Percentiles rank a stretch among this genome's conserved stretches.
phyloP scores from a whole-genome alignment of 495 filamentous ascomycete genomes.

The Neohortaea acidophila region DNA sequence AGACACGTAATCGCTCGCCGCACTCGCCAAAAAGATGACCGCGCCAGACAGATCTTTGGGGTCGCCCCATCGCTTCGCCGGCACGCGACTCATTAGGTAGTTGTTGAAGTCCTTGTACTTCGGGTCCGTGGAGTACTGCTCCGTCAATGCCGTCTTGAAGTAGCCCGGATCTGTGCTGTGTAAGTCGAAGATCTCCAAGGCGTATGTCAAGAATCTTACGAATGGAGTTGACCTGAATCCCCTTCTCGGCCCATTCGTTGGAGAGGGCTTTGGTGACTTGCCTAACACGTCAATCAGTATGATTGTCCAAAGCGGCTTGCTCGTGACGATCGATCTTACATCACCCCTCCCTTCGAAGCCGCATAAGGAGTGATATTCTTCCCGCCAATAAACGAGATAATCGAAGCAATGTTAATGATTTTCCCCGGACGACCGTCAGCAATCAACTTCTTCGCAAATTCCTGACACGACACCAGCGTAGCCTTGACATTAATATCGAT shows the following conservation, averaged over 20 bases:
- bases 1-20: slow-evolving; percentile 16
- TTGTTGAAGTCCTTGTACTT: slow-evolving; percentile 17
- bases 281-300: no score
- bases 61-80: slow-evolving; percentile 18
- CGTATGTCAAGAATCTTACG: slow-evolving; percentile 8
- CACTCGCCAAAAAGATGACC: slow-evolving; percentile 16
- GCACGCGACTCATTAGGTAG: slow-evolving; percentile 15
- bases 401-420: slow-evolving; percentile 19
- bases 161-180: slow-evolving; percentile 5
- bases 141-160: slow-evolving; percentile 18
- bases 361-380: slow-evolving; percentile 19
- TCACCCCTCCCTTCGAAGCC: slow-evolving; percentile 20
- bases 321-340: slow-evolving; percentile 8
- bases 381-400: slow-evolving; percentile 18
- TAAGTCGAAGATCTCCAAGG: not conserved
- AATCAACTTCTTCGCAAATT: slow-evolving; percentile 18
- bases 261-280: slow-evolving; percentile 20
- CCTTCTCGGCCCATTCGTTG: slow-evolving; percentile 24
- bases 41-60: slow-evolving; percentile 21
- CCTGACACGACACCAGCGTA: slow-evolving; percentile 11
- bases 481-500: slow-evolving; percentile 22
- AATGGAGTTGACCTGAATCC: slow-evolving; percentile 20
- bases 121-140: slow-evolving; percentile 10
- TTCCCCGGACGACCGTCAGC: slow-evolving; percentile 14
- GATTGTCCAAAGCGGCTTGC: no score